Evolutionary conservation across 768 basidiomycete species (phyloP).

Genomic region (Xerocomellus dryophilus): DNA sequence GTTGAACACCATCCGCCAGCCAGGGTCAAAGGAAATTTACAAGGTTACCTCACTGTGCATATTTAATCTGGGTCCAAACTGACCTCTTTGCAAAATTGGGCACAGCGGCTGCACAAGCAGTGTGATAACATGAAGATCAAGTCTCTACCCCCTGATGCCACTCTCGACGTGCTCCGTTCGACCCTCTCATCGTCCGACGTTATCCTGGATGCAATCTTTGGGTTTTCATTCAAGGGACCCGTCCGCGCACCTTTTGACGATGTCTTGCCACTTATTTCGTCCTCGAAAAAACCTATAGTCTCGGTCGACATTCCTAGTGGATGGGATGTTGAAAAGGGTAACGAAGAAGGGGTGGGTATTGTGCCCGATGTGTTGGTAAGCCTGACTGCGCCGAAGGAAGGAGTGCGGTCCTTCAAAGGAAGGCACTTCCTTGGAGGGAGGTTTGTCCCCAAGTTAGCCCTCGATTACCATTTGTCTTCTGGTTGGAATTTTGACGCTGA

Average conservation of each 20-base stretch:
- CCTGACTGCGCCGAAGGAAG: constrained; percentile 92
- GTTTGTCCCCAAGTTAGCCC: constrained; percentile 80
- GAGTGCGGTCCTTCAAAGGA: constrained; percentile 72
- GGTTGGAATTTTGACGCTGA: neutral
- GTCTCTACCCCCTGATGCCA: constrained; percentile 53
- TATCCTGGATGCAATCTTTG: constrained; percentile 94
- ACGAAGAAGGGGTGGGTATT: constrained; percentile 50
- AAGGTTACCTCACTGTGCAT: constrained; percentile 42
- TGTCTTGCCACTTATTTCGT: constrained; percentile 62
- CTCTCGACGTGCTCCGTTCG: constrained; percentile 43
- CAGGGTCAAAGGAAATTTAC: constrained; percentile 92
- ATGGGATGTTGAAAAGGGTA: constrained; percentile 90
- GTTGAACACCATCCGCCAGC: constrained; percentile 41
- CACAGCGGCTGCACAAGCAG: constrained; percentile 76
- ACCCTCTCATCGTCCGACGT: constrained; percentile 67
- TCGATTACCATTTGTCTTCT: neutral
- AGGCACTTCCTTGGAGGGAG: constrained; percentile 92
- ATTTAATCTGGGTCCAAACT: neutral
- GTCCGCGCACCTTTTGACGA: constrained; percentile 84
- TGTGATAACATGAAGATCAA: constrained; percentile 87
- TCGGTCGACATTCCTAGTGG: constrained; percentile 96
- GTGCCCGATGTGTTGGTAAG: constrained; percentile 80
- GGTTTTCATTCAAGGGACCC: constrained; percentile 94
- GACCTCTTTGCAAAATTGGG: neutral
- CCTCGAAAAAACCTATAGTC: constrained; percentile 75